Base-by-base conservation (phyloP, 1,284 basidiomycete genomes). In the Ceratobasidium sp. region DNA sequence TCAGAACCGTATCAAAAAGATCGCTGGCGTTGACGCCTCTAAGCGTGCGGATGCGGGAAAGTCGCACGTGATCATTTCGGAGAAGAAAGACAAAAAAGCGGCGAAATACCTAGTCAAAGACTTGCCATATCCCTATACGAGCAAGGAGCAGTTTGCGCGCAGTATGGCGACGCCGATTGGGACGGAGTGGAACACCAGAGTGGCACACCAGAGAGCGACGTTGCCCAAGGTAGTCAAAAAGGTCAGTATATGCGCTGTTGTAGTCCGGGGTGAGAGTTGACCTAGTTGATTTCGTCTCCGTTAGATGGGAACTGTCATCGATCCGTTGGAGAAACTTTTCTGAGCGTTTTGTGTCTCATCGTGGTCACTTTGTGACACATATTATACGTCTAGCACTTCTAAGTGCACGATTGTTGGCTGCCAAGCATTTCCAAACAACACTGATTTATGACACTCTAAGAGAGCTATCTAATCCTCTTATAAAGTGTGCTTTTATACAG, bases 81-180 rank as follows among this genome's bases (percentile, higher is more conserved):
- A 99, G 85, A 93, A 92, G 82, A 90, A 91, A 75, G 96, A 99
- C 86, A 96, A 96, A 86, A 98, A 98, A 83, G 95, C 94, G 0
- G 86, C 90, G 13, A 94, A 94, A 84, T 99, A 96, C 84, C 87
- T 92, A 76, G 89, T 95, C 75, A 94, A 93, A 83, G 95, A 98
- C 83, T 84, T 99, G 64, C 97, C 97, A 1, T 94, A 93, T 83
- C 97, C 97, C 1, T 99, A 96, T 83, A 61, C 97, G 3, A 93
- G 91, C 82, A 90, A 91, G 69, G 93, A 92, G 8, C 97, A 98
- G 85, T 98, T 94, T 82, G 94, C 97, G 83, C 89, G 92, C 39
- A 90, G 89, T 77, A 91, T 98, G 88, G 88, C 90, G 54, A 88
- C 87, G 67, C 95, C 96, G 1, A 81, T 98, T 37, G 97, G 97